Evolutionary conservation across 2,329 filamentous ascomycete species (phyloP).

Genomic region (Aschersonia sp.): DNA sequence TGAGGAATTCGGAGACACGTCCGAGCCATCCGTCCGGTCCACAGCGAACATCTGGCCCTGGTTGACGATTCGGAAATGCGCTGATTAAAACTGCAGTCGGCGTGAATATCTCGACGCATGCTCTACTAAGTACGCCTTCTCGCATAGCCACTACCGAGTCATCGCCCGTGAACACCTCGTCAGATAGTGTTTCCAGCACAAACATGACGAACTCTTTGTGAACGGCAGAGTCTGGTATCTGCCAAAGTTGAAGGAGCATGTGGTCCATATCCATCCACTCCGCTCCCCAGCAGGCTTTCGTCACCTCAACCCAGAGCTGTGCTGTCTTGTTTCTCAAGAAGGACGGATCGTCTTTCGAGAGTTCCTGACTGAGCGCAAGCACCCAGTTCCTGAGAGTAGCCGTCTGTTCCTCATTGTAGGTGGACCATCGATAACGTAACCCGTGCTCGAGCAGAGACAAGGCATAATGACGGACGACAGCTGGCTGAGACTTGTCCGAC

Average conservation of each 20-base stretch:
- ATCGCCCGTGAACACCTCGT: constrained; percentile 86
- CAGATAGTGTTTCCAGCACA: constrained; percentile 80
- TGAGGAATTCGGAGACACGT: constrained; percentile 61
- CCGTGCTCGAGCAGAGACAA: constrained; percentile 83
- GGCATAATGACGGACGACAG: constrained; percentile 84
- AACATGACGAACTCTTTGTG: constrained; percentile 79
- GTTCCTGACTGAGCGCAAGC: constrained; percentile 58
- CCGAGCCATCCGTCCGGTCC: constrained; percentile 79
- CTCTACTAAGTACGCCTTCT: constrained; percentile 72
- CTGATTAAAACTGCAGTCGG: constrained; percentile 62
- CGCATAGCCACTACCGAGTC: constrained; percentile 74
- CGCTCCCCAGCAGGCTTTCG: constrained; percentile 82
- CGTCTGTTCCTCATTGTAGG: constrained; percentile 56
- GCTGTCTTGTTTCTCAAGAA: constrained; percentile 91
- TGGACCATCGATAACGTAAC: constrained; percentile 71
- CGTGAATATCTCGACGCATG: constrained; percentile 88
- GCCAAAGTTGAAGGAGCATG: constrained; percentile 72
- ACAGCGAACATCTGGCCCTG: constrained; percentile 54
- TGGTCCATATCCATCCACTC: constrained; percentile 95
- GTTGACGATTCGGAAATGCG: constrained; percentile 59
- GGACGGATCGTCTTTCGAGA: constrained; percentile 57
- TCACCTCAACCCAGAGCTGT: constrained; percentile 87
- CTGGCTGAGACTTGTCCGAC: constrained; percentile 56
- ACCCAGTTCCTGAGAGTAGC: constrained; percentile 61
- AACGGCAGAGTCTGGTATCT: constrained; percentile 43